Percentiles rank a stretch among this genome's conserved stretches.
Evolutionary conservation across 2,329 filamentous ascomycete species (phyloP).

Genomic region (Ascochyta koolunga): DNA sequence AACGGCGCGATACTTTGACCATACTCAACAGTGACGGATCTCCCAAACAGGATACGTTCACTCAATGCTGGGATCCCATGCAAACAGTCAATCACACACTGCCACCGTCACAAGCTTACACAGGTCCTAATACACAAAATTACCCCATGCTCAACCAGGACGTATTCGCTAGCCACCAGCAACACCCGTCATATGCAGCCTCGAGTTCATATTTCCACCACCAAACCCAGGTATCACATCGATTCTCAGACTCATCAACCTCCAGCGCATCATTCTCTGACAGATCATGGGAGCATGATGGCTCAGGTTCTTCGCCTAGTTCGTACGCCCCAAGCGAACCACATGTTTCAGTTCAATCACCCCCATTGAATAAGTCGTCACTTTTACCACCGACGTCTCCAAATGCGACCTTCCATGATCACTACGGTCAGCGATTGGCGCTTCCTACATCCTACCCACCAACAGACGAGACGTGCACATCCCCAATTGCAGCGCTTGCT

Average conservation of each 20-base stretch:
- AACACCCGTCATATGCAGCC: slow-evolving; percentile 6
- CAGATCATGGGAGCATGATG: slow-evolving; percentile 32
- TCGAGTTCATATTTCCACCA: background rate
- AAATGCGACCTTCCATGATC: slow-evolving; percentile 2
- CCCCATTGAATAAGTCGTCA: background rate
- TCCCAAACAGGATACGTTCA: background rate
- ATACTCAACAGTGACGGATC: slow-evolving; percentile 22
- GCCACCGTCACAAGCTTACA: background rate
- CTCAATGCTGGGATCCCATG: background rate
- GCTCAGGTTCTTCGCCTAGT: slow-evolving; percentile 34
- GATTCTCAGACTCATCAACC: slow-evolving; percentile 33
- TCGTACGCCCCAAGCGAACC: slow-evolving; percentile 20
- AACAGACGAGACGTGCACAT: slow-evolving; percentile 7
- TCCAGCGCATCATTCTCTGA: slow-evolving; percentile 39
- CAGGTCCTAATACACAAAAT: background rate
- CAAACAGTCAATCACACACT: background rate
- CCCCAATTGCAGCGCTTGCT: slow-evolving; percentile 23
- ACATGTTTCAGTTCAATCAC: slow-evolving; percentile 3
- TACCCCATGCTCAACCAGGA: slow-evolving; percentile 28
- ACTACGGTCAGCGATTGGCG: background rate
- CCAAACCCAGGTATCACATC: slow-evolving; percentile 2
- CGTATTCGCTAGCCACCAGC: slow-evolving; percentile 18
- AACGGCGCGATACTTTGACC: slow-evolving; percentile 27
- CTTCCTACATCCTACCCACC: slow-evolving; percentile 8
- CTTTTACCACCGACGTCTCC: slow-evolving; percentile 3